A percentile compares a stretch with the other conserved stretches of the same genome.
Evolutionary conservation across 176 grass and related monocot species (phyloP).

Genomic region (Carex cristatella): DNA sequence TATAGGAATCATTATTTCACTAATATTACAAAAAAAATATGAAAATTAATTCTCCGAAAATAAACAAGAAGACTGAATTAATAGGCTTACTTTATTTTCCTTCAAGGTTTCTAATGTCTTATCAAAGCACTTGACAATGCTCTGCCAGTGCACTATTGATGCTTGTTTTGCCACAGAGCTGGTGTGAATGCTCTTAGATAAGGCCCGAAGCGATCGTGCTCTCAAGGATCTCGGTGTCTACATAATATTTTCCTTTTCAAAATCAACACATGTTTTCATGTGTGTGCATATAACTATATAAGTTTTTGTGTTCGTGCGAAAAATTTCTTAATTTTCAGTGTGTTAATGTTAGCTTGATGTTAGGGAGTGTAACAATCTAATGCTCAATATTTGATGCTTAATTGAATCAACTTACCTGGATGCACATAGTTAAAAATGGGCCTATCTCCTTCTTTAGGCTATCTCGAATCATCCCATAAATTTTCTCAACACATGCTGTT

Average conservation of each 20-base stretch:
- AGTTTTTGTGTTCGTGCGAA: neutral
- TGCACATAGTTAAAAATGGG: constrained; percentile 73
- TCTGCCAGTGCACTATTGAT: constrained; percentile 76
- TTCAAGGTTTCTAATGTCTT: constrained; percentile 46
- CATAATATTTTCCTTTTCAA: constrained; percentile 1
- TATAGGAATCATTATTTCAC: neutral
- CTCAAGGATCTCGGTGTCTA: constrained; percentile 73
- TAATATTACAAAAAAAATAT: neutral
- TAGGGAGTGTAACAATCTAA: neutral
- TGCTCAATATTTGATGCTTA: neutral
- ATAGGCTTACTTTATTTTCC: constrained; percentile 48
- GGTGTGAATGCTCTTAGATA: constrained; percentile 62
- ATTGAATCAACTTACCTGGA: constrained; percentile 51
- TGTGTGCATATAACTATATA: neutral
- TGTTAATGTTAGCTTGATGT: neutral
- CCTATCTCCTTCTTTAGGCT: constrained; percentile 88
- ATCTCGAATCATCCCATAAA: constrained; percentile 82
- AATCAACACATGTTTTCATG: neutral
- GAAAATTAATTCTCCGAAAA: neutral
- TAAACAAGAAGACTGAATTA: neutral
- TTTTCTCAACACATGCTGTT: constrained; percentile 92
- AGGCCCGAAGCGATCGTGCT: constrained; percentile 62
- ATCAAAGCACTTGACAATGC: constrained; percentile 61
- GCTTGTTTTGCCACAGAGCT: constrained; percentile 60
- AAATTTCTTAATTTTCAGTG: neutral